Conservation (phyloP, 2,329 filamentous ascomycete species). For the Endothia cerciana region DNA sequence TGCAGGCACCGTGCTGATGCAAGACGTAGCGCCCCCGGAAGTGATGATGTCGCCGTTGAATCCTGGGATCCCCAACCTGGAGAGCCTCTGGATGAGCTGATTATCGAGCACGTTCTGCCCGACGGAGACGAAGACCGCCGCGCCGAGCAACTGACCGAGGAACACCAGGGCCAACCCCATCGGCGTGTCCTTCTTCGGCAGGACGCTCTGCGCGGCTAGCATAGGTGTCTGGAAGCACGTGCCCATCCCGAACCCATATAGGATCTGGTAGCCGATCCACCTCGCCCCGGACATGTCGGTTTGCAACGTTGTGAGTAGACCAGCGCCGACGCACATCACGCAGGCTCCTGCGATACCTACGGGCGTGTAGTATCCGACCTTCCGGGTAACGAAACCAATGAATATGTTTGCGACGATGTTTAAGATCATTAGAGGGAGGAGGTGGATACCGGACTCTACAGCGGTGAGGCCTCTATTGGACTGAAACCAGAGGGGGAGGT, state of each 20-base stretch:
- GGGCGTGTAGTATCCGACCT: constrained; percentile 41
- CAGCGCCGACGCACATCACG: constrained; percentile 35
- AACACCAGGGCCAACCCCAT: constrained; percentile 49
- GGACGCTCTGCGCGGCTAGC: constrained; percentile 47
- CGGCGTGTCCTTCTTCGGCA: constrained; percentile 47
- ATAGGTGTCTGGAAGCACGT: constrained; percentile 41
- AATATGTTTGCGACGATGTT: constrained; percentile 34
- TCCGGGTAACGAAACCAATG: constrained; percentile 32
- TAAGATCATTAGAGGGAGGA: constrained; percentile 36
- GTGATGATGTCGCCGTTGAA: constrained; percentile 41
- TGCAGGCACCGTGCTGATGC: constrained; percentile 52
- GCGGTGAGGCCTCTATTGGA: constrained; percentile 37
- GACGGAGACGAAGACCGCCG: constrained; percentile 50
- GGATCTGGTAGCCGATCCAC: constrained; percentile 44
- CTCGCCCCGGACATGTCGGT: constrained; percentile 34
- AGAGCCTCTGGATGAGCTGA: constrained; percentile 39
- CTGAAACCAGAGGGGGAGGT: constrained; percentile 38
- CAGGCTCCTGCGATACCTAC: constrained; percentile 37
- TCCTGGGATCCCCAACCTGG: constrained; percentile 35
- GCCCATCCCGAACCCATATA: constrained; percentile 44
- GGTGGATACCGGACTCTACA: constrained; percentile 36
- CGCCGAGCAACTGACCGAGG: constrained; percentile 51
- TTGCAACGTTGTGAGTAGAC: constrained; percentile 43
- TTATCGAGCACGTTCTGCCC: constrained; percentile 46
- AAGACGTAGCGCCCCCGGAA: constrained; percentile 49